Percentiles rank a stretch among this genome's conserved stretches.
These are phyloP conservation scores for Coelastrella sp. DNA, from an alignment of 139 green algal species.

Conservation along the genomic window DNA sequence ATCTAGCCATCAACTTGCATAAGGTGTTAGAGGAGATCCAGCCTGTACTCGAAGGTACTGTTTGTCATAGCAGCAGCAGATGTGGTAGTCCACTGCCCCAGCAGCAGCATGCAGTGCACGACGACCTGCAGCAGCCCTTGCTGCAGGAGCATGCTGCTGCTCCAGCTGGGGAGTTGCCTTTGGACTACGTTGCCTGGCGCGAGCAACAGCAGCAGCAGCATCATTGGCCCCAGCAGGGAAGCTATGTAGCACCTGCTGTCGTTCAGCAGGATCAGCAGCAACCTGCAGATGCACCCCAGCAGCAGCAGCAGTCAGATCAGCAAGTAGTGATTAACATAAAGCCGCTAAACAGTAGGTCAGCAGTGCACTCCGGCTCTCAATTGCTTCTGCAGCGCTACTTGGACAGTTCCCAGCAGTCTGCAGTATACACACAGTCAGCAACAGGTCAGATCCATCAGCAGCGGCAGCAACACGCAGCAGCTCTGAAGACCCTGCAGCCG, in stretches of 20 bases:
- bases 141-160: background rate
- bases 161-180: background rate
- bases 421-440: no score
- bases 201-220: conserved; percentile 19
- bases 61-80: conserved; percentile 5
- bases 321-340: no score
- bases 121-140: background rate
- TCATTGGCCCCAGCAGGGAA: background rate
- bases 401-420: no score
- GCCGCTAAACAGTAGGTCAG: no score
- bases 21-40: background rate
- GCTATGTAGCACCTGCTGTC: background rate
- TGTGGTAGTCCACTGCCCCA: background rate
- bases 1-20: background rate
- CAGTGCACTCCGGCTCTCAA: no score
- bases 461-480: no score
- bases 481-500: no score
- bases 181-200: background rate
- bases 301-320: no score
- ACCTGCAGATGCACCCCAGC: background rate
- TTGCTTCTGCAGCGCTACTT: no score
- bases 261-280: background rate
- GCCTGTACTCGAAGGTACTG: background rate
- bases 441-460: no score
- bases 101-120: background rate